A percentile compares a stretch with the other conserved stretches of the same genome.
Conservation (phyloP, 768 basidiomycete species). For the Suillus fuscotomentosus region DNA sequence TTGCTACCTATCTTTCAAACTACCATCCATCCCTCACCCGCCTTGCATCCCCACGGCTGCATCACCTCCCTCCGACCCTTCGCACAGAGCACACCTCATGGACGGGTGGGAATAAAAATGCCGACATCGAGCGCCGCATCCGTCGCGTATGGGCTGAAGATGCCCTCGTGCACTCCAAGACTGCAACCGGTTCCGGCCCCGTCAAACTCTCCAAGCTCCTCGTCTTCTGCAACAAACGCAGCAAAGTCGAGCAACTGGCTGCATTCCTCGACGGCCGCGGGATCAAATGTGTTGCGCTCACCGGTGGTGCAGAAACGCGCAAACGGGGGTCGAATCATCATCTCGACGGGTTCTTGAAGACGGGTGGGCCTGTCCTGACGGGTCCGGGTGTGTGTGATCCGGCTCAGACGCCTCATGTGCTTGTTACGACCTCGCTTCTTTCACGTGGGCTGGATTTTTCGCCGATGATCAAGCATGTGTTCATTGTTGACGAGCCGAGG, state of each 20-base stretch:
- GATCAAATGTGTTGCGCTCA: conserved; percentile 63
- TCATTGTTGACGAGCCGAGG: conserved; percentile 84
- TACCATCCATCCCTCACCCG: conserved; percentile 64
- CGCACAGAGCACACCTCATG: conserved; percentile 71
- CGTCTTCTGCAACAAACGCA: conserved; percentile 80
- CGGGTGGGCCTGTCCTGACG: conserved; percentile 5
- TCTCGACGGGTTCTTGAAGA: conserved; percentile 69
- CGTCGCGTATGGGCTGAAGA: conserved; percentile 76
- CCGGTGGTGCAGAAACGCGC: conserved; percentile 57
- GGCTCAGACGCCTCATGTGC: conserved; percentile 53
- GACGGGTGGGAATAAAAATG: conserved; percentile 78
- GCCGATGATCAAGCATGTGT: conserved; percentile 73
- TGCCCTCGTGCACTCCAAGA: conserved; percentile 33
- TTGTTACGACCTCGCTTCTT: conserved; percentile 88
- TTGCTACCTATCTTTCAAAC: conserved; percentile 59
- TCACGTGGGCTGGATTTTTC: conserved; percentile 90
- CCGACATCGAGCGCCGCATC: conserved; percentile 76
- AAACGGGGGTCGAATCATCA: conserved; percentile 71
- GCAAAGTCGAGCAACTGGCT: conserved; percentile 63
- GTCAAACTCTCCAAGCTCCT: conserved; percentile 62
- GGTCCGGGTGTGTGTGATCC: conserved; percentile 20
- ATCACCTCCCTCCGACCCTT: conserved; percentile 71
- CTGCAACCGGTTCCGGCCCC: conserved; percentile 18
- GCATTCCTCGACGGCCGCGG: conserved; percentile 57
- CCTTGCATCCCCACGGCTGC: conserved; percentile 79